Conservation (phyloP, 108 stramenopile species). For the Fragilaria radians region DNA sequence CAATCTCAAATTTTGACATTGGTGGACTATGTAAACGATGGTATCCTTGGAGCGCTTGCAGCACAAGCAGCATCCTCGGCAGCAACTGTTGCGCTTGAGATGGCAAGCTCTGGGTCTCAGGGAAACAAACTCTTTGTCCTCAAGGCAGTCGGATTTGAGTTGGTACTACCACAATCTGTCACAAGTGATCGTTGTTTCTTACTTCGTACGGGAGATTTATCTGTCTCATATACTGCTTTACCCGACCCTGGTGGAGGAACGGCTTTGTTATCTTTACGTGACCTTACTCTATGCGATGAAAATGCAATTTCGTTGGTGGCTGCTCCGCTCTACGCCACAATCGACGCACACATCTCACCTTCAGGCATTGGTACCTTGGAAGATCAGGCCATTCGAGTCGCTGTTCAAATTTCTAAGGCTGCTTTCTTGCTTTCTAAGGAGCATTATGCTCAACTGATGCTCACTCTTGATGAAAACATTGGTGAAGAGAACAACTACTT, state of each 20-base stretch:
- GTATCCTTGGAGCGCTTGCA: conserved; percentile 69
- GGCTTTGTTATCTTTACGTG: conserved; percentile 32
- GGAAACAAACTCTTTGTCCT: conserved; percentile 51
- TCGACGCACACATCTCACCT: conserved; percentile 43
- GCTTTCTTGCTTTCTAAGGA: conserved; percentile 38
- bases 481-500: conserved; percentile 57
- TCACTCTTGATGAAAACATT: conserved; percentile 61
- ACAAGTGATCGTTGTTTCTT: conserved; percentile 37
- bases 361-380: conserved; percentile 41
- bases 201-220: conserved; percentile 42
- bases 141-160: conserved; percentile 62
- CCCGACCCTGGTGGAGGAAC: conserved; percentile 43
- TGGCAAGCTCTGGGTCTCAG: conserved; percentile 44
- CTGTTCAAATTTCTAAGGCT: conserved; percentile 48
- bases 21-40: conserved; percentile 74
- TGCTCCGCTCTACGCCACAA: conserved; percentile 42
- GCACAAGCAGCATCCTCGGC: conserved; percentile 64
- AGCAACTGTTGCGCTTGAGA: conserved; percentile 61
- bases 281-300: conserved; percentile 43
- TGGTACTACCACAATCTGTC: conserved; percentile 69
- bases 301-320: conserved; percentile 39
- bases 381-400: conserved; percentile 63
- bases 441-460: conserved; percentile 66
- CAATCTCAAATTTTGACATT: conserved; percentile 74
- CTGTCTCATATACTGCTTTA: conserved; percentile 47